Base-by-base conservation (phyloP, 805 yeast species). In the Tetrapisispora pingtungensis region DNA sequence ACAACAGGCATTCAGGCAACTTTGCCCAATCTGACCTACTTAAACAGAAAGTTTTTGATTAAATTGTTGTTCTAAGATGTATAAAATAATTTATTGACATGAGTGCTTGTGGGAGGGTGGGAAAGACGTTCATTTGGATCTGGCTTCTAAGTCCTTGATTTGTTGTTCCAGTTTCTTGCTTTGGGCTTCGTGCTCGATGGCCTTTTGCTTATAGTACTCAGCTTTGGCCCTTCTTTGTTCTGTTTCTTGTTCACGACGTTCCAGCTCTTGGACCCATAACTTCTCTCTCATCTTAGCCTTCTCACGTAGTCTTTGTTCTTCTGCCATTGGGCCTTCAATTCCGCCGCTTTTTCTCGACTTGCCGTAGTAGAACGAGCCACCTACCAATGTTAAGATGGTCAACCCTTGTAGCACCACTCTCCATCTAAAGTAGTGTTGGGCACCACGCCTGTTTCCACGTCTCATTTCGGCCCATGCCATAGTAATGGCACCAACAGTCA, bases 231-330 rank as follows among this genome's bases (percentile, higher is more conserved):
- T 79, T 55, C 95, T 72, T 48, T 72, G 77, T 59, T 82, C 79
- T 46, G 80, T 77, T 46, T 79, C 83, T 13, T 64, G 73, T 61
- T 88, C 96, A 62, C 95, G 76, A 67, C 95, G 76, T 60, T 88
- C 97, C 56, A 88, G 72, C 57, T 84, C 94, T 58, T 84, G 86
- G 49, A 88, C 82, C 97, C 97, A 89, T 52, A 89, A 60, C 55
- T 68, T 71, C 60, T 89, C 96, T 70, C 97, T 80, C 59, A 77
- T 66, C 62, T 82, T 82, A 35, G 97, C 95, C 75, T 85, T 84
- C 54, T 80, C 84, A 35, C 77, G 68, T 53, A 84, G 69, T 50
- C 70, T 59, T 28, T 84, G 90, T 52, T 85, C 90, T 42, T 72
- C 70, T 33, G 62, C 69, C 22, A 69, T 61, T 24, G 63, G 56